Evolutionary conservation across 177 flowering plant genomes (phyloP), one percentile per base, ranked within the genome.

Genomic region (Vitis hybrid): DNA sequence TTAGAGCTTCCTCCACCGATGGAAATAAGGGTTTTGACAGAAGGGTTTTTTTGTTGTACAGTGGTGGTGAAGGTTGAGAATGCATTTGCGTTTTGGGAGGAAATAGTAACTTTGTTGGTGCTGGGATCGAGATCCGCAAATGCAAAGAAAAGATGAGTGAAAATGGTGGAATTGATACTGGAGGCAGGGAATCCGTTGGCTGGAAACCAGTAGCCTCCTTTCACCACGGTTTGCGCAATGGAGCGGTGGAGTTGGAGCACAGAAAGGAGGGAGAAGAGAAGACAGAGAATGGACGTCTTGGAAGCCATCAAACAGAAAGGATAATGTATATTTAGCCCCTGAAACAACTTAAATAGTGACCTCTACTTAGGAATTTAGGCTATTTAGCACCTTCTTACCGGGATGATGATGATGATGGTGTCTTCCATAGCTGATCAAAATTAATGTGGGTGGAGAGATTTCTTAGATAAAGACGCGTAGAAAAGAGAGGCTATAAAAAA

Each of bases 131-230:
- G 67, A 52, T 68, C 65, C 2, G 78, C 78, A 18, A 83, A 86
- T 3, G 84, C 85, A 50, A 65, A 86, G 56, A 72, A 77, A 49
- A 84, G 75, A 54, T 86, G 87, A 24, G 87, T 84, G 77, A 82
- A 86, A 11, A 81, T 74, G 50, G 81, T 35, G 27, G 86, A 71
- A 56, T 85, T 64, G 9, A 82, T 82, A 64, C 51, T 61, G 0
- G 82, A 40, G 9, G 64, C 63, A 2, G 80, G 24, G 15, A 71
- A 46, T 3, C 48, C 78, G n/a, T 70, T 65, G 17, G 30, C 78
- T 0, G 81, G 68, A 46, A 52, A 74, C 82, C 84, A 84, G 56
- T 80, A 82, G 14, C 60, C 83, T 0, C 66, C 77, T 64, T 77
- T 74, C 2, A 84, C 78, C 13, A 54, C 76, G 19, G 63, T 40